Base-by-base conservation (phyloP, 2,329 filamentous ascomycete species). In the Trichoderma sp. region DNA sequence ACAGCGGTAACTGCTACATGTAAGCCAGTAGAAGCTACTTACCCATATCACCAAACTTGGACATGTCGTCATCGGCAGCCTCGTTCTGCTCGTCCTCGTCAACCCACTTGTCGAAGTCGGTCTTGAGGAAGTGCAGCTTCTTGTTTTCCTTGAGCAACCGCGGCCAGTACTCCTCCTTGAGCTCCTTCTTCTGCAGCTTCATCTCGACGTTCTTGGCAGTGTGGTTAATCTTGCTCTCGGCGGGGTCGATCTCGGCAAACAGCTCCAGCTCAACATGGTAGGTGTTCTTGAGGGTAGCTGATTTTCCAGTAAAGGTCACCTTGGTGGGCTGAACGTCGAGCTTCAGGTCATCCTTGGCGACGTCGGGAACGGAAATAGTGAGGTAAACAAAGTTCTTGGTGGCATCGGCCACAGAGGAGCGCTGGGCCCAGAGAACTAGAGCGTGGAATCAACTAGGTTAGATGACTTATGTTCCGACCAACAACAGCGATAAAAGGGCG, bases 101-200 rank as follows among this genome's bases (percentile, higher is more conserved):
- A 77, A 97, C 92, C 94, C 94, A 97, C 91, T 97, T 97, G 85
- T 97, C 94, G 76, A 99, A 99, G 84, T 99, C 91, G 73, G 96
- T 98, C 90, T 97, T 97, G 77, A 99, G 83, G 88, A 94, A 99
- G 84, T 98, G 96, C 67, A 92, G 84, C 86, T 93, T 97, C 87
- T 93, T 91, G 74, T 85, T 81, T 70, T 95, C 92, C 90, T 97
- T 97, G 79, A 97, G 87, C 77, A 99, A 87, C 73, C 96, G 90
- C 72, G 94, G 94, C 96, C 96, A 99, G 88, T 91, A 98, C 82
- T 96, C 93, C 77, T 93, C 89, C 83, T 94, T 92, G 73, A 96
- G 87, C 78, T 97, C 94, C 90, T 97, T 97, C 92, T 99, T 99
- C 83, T 93, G 89, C 81, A 99, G 87, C 80, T 97, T 92, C 76